Evolutionary conservation across 345 rosid genomes (phyloP).

Genomic region (Acer saccharum): DNA sequence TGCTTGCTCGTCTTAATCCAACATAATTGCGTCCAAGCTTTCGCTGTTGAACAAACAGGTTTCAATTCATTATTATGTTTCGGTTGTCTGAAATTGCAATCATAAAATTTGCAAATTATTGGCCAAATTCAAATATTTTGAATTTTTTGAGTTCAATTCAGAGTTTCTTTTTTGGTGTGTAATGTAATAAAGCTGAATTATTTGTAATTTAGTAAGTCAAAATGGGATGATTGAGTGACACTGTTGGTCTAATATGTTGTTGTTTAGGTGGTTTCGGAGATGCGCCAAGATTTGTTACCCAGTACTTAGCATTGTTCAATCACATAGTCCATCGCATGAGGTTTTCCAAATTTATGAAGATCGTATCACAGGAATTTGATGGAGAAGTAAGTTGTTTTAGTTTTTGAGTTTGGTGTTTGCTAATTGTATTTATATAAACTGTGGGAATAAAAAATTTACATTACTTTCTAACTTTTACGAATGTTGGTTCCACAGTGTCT

Average conservation of each 20-base stretch:
- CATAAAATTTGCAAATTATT: background rate
- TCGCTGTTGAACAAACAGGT: conserved; percentile 49
- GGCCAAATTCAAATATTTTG: background rate
- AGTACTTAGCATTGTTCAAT: conserved; percentile 61
- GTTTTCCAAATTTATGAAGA: conserved; percentile 62
- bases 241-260: background rate
- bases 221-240: background rate
- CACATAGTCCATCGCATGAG: conserved; percentile 72
- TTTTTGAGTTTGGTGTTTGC: conserved; percentile 11
- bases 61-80: background rate
- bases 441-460: background rate
- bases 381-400: conserved; percentile 41
- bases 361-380: conserved; percentile 57
- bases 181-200: background rate
- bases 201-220: background rate
- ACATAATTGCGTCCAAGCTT: conserved; percentile 88
- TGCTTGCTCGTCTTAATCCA: conserved; percentile 70
- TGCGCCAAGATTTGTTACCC: conserved; percentile 43
- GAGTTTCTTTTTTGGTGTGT: background rate
- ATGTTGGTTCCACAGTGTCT: conserved; percentile 49
- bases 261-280: conserved; percentile 50
- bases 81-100: background rate
- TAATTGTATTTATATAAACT: background rate
- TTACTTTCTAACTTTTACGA: background rate
- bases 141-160: background rate